These are phyloP conservation scores for Ambrosia hybrid DNA, from an alignment of 140 eudicot genomes.

Conservation along the genomic window DNA sequence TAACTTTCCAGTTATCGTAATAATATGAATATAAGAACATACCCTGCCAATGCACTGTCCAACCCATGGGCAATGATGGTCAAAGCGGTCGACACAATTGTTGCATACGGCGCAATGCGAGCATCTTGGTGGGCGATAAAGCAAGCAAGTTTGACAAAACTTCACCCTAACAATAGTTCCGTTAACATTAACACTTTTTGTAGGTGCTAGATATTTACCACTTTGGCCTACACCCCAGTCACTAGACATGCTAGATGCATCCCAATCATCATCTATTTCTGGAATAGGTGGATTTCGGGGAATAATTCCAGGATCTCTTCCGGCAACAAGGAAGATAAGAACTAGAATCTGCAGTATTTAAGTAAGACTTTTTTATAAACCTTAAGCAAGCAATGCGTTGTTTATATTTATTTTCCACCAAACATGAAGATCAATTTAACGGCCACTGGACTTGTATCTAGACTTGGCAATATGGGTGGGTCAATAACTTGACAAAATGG, in stretches of 20 bases:
- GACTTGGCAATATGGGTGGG: constrained; percentile 2
- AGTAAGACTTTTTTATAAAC: background rate
- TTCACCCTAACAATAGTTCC: constrained; percentile 58
- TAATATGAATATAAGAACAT: background rate
- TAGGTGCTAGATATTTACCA: constrained; percentile 46
- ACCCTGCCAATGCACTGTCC: constrained; percentile 85
- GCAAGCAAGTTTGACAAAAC: constrained; percentile 71
- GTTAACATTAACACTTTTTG: constrained; percentile 53
- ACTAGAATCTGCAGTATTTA: constrained; percentile 39
- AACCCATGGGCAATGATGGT: constrained; percentile 84
- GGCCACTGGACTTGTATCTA: too few species aligned
- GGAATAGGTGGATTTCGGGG: constrained; percentile 61
- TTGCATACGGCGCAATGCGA: constrained; percentile 79
- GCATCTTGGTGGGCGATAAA: constrained; percentile 79
- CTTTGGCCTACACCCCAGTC: constrained; percentile 50
- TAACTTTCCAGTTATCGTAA: background rate
- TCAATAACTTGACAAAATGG: background rate
- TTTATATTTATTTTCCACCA: background rate
- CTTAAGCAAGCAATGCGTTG: constrained; percentile 6
- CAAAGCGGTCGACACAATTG: constrained; percentile 75
- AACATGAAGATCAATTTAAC: background rate
- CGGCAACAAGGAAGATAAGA: constrained; percentile 61
- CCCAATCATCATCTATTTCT: constrained; percentile 52
- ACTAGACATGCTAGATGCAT: constrained; percentile 39
- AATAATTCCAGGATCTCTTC: constrained; percentile 68